Conservation (phyloP, 2,329 filamentous ascomycete species). For the Beauveria sp. region DNA sequence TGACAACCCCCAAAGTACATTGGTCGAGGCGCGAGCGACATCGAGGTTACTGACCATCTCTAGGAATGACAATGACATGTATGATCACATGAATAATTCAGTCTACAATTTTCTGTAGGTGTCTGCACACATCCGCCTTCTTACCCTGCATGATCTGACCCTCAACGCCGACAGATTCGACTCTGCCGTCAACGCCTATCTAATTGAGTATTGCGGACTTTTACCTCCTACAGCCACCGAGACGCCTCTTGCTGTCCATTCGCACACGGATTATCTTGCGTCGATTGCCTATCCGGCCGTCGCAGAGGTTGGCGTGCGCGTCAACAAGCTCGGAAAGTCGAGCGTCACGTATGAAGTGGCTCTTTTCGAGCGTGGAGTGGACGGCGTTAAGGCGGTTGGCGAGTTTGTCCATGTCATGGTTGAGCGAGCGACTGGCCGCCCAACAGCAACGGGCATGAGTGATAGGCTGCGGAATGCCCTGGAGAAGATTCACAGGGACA, state of each 20-base stretch:
- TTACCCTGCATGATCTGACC: background rate
- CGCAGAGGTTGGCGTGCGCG: constrained; percentile 72
- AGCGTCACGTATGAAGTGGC: constrained; percentile 89
- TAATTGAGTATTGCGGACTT: constrained; percentile 71
- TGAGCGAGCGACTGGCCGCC: constrained; percentile 62
- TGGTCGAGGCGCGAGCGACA: constrained; percentile 13
- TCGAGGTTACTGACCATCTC: constrained; percentile 5
- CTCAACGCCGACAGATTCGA: constrained; percentile 54
- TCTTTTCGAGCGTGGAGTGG: constrained; percentile 68
- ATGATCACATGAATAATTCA: constrained; percentile 86
- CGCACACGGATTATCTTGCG: constrained; percentile 78
- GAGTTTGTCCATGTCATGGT: constrained; percentile 86
- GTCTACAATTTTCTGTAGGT: constrained; percentile 71
- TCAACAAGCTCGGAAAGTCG: constrained; percentile 75
- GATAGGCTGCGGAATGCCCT: constrained; percentile 50
- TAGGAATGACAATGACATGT: constrained; percentile 93
- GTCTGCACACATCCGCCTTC: background rate
- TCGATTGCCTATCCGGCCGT: constrained; percentile 75
- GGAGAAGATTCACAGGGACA: constrained; percentile 37
- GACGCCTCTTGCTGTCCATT: constrained; percentile 78
- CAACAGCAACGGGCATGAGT: constrained; percentile 59
- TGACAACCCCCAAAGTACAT: background rate
- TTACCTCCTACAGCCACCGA: constrained; percentile 62
- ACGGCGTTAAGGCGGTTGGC: constrained; percentile 74
- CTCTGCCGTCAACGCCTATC: constrained; percentile 81